A percentile compares a stretch with the other conserved stretches of the same genome.
phyloP scores from a whole-genome alignment of 257 asterid species.

The Solanum clarkiae region DNA sequence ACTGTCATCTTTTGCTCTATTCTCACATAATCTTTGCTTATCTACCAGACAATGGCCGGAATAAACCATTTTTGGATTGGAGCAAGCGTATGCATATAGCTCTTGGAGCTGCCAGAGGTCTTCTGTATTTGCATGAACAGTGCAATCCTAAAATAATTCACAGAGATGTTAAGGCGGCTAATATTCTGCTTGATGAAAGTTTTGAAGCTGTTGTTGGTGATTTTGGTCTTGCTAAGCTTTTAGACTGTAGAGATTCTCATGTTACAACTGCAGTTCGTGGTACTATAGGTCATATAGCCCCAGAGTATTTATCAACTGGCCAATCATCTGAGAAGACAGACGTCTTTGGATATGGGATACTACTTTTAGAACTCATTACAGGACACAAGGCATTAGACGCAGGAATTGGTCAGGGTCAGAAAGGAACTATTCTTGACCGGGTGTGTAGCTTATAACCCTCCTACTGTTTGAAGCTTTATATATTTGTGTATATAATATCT shows the following conservation, averaged over 20 bases:
- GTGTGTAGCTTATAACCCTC: constrained; percentile 20
- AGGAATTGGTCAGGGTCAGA: constrained; percentile 50
- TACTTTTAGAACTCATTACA: constrained; percentile 71
- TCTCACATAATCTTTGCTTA: neutral
- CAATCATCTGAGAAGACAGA: constrained; percentile 93
- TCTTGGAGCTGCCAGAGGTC: constrained; percentile 93
- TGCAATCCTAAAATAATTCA: constrained; percentile 88
- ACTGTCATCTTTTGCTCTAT: neutral
- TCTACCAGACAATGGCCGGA: constrained; percentile 44
- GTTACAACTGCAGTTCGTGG: constrained; percentile 98
- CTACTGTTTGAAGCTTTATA: neutral
- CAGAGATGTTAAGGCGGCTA: constrained; percentile 92
- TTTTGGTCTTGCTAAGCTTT: constrained; percentile 88
- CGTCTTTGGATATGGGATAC: constrained; percentile 86
- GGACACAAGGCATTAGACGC: constrained; percentile 73
- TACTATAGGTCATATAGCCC: constrained; percentile 88
- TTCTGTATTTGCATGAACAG: constrained; percentile 76
- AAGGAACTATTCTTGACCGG: constrained; percentile 88
- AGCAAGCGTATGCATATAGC: constrained; percentile 62
- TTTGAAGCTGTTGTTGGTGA: constrained; percentile 95
- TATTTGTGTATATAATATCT: neutral
- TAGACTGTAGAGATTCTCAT: constrained; percentile 78
- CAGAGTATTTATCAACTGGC: constrained; percentile 90
- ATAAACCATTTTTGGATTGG: constrained; percentile 79
- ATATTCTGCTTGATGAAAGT: constrained; percentile 73